A percentile compares a stretch with the other conserved stretches of the same genome.
phyloP scores from a whole-genome alignment of 208 protist species.

The Giardia duodenalis region DNA sequence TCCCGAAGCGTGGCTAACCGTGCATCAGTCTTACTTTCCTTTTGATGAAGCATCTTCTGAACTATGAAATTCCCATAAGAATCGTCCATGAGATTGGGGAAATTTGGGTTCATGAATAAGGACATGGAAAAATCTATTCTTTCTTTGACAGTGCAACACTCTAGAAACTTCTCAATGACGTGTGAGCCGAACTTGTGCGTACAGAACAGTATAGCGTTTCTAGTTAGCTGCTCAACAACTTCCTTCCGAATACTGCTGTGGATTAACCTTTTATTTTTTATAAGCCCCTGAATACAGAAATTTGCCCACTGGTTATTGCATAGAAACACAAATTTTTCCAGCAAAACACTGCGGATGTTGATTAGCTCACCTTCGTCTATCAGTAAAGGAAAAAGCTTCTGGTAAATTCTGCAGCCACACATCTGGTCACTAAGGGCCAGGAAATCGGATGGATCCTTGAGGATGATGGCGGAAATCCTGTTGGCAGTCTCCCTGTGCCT shows the following conservation, averaged over 20 bases:
- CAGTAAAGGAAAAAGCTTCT: not conserved
- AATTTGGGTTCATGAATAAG: not conserved
- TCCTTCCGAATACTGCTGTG: not conserved
- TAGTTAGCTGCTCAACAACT: not conserved
- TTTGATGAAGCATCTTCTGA: not conserved
- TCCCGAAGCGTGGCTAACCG: too few species aligned
- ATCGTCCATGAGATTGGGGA: not conserved
- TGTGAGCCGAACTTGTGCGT: not conserved
- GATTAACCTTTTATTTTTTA: too few species aligned
- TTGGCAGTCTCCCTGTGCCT: not conserved
- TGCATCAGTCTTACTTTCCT: too few species aligned
- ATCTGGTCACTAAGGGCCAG: not conserved
- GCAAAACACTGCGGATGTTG: not conserved
- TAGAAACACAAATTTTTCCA: not conserved
- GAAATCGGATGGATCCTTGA: not conserved
- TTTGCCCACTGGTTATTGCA: not conserved
- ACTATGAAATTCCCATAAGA: not conserved
- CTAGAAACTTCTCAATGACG: not conserved
- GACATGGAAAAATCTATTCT: not conserved
- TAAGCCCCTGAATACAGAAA: not conserved
- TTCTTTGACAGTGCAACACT: not conserved
- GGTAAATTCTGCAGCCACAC: not conserved
- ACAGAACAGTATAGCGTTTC: not conserved
- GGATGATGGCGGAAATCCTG: not conserved
- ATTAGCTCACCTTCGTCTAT: not conserved